These are phyloP conservation scores for Rhamnella rubrinervis DNA, from an alignment of 331 rosid genomes.

Conservation along the genomic window DNA sequence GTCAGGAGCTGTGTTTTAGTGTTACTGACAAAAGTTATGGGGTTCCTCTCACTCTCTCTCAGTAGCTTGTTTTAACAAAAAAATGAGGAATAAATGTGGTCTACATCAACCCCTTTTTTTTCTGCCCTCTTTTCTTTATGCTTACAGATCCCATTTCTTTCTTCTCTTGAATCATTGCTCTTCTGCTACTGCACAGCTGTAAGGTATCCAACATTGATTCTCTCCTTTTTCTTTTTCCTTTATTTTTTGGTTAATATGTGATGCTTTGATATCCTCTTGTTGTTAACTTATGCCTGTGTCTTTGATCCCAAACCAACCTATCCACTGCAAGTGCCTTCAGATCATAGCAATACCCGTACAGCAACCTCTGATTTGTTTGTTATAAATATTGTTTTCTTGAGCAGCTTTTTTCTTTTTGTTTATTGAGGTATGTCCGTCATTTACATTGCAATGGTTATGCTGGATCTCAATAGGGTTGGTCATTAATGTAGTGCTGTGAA, in stretches of 20 bases:
- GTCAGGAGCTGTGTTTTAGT: neutral
- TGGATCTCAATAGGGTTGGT: conserved; percentile 35
- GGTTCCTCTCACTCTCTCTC: conserved; percentile 25
- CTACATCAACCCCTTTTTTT: conserved; percentile 46
- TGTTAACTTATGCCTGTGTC: conserved; percentile 5
- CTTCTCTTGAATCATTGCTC: conserved; percentile 72
- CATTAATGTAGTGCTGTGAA: conserved; percentile 19
- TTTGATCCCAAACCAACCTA: no score
- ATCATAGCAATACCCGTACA: no score
- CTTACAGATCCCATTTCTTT: conserved; percentile 48
- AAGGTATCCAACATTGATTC: conserved; percentile 41
- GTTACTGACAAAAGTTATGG: conserved; percentile 54
- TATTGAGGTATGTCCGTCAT: conserved; percentile 56
- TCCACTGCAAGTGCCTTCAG: no score
- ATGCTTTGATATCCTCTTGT: conserved; percentile 6
- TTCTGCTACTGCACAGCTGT: conserved; percentile 71
- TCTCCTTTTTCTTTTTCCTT: conserved; percentile 32
- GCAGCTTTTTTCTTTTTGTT: no score
- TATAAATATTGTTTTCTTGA: no score
- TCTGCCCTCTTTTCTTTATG: conserved; percentile 31
- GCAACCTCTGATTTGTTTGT: no score
- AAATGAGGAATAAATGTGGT: conserved; percentile 54
- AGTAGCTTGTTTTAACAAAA: conserved; percentile 25
- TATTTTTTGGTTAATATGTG: neutral
- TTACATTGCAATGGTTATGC: conserved; percentile 45